A percentile compares a stretch with the other conserved stretches of the same genome.
These are phyloP conservation scores for Debaryomycetaceae sp. DNA, from an alignment of 1,139 yeast species.

Conservation along the genomic window DNA sequence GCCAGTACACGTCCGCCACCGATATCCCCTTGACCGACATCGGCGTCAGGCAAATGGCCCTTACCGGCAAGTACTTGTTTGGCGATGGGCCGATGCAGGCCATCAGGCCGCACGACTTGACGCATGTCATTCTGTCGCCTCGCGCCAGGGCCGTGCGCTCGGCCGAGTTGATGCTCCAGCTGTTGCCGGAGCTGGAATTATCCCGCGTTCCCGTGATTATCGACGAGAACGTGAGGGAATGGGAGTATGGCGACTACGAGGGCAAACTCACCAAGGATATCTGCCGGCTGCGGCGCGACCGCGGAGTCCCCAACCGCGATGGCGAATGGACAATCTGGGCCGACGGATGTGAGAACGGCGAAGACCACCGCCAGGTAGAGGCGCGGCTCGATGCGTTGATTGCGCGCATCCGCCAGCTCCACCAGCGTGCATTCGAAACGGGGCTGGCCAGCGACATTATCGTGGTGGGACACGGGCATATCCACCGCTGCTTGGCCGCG, in stretches of 20 bases:
- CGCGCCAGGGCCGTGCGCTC: slow-evolving; percentile 72
- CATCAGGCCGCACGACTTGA: slow-evolving; percentile 53
- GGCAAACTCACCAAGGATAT: slow-evolving; percentile 67
- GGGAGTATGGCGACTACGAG: slow-evolving; percentile 96
- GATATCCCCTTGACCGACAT: slow-evolving; percentile 68
- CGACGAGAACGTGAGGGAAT: slow-evolving; percentile 72
- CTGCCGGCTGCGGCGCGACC: slow-evolving; percentile 40
- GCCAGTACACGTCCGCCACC: slow-evolving; percentile 82
- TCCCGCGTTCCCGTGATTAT: slow-evolving; percentile 34
- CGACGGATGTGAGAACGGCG: slow-evolving; percentile 92
- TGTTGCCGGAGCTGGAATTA: slow-evolving; percentile 36
- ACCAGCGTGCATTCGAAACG: slow-evolving; percentile 44
- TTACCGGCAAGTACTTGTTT: slow-evolving; percentile 63
- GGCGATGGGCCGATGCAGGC: slow-evolving; percentile 42
- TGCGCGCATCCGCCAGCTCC: slow-evolving; percentile 49
- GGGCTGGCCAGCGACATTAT: slow-evolving; percentile 58
- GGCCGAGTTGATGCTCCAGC: slow-evolving; percentile 41
- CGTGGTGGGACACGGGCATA: slow-evolving; percentile 89
- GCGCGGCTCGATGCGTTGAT: slow-evolving; percentile 63
- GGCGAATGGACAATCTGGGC: slow-evolving; percentile 75
- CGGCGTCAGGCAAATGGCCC: slow-evolving; percentile 66
- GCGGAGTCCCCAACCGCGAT: slow-evolving; percentile 42
- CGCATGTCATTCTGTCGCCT: slow-evolving; percentile 67
- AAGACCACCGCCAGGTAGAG: slow-evolving; percentile 52
- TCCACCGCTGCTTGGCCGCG: slow-evolving; percentile 78